Evolutionary conservation across 129 eudicot species (phyloP), one percentile per base, ranked within the genome.

Genomic region (Rutidosis leptorrhynchoides): DNA sequence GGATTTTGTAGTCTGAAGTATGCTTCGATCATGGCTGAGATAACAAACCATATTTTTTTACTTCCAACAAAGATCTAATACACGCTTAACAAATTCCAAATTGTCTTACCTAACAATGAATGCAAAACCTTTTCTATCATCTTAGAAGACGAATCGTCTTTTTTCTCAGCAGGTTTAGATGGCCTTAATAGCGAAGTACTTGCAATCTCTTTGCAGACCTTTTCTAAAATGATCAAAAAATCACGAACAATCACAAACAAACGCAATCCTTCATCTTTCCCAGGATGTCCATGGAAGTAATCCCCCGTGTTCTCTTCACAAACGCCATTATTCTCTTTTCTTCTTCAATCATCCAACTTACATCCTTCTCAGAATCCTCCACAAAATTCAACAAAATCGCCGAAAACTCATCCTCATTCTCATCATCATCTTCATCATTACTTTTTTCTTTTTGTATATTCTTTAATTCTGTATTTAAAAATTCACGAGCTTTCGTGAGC

Each of bases 251-350:
- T 80, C 28, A 82, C 84, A 77, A 94, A 94, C 21, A 94, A 73
- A 33, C 97, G 79, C 77, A 94, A 73, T 9, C 99, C 99, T 73
- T 94, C 99, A 51, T 94, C 99, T 57, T 81, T 94, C 65, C 90
- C 93, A 0, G 95, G 42, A 6, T 81, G 83, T 20, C 99, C 99
- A 56, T 94, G 99, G 67, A 89, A 94, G 69, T 94, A 94, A 86
- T 89, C 99, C 6, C 74, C 97, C 0, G 99, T 84, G 42, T 82
- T 81, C n/a, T n/a, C 80, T 84, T 94, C 72, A 89, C 88, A 51
- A 94, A 82, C 61, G 83, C 88, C 91, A 83, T 82, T 28, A 86
- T 83, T 70, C 86, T 78, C 77, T 86, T 94, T 78, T 94, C 99
- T 67, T 94, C 99, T 77, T 86, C 95, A 26, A 84, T 76, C 69